Conservation (phyloP, 106 monocot genomes). For the Dactylorhiza incarnata region DNA sequence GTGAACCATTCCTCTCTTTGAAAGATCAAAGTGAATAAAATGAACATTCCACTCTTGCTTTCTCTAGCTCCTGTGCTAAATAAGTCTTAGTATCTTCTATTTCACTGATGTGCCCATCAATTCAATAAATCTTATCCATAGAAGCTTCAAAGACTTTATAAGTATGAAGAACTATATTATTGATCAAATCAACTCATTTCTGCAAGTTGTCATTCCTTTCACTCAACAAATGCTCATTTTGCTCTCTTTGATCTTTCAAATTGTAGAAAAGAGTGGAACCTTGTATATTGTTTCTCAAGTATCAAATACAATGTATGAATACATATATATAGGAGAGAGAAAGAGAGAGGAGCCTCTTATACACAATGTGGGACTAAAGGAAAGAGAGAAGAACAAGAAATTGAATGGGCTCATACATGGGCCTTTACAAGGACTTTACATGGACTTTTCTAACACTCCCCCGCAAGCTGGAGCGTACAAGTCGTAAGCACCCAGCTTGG, state of each 20-base stretch:
- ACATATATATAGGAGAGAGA: no score
- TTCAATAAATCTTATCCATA: slow-evolving; percentile 46
- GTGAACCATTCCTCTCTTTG: slow-evolving; percentile 46
- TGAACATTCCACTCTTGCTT: slow-evolving; percentile 47
- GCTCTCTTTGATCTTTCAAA: slow-evolving; percentile 41
- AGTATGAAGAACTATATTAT: slow-evolving; percentile 34
- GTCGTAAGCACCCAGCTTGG: no score
- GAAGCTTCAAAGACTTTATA: slow-evolving; percentile 38
- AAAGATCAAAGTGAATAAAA: slow-evolving; percentile 15
- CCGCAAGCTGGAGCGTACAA: no score
- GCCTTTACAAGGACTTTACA: no score
- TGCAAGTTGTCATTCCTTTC: slow-evolving; percentile 39
- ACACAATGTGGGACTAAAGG: no score
- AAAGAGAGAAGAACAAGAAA: no score
- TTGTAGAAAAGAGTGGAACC: no score
- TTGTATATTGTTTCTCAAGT: no score
- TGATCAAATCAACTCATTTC: slow-evolving; percentile 36
- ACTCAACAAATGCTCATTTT: slow-evolving; percentile 32
- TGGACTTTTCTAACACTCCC: no score
- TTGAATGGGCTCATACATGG: no score
- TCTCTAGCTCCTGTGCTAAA: slow-evolving; percentile 41
- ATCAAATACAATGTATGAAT: no score
- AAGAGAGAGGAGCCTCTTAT: no score
- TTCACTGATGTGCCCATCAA: slow-evolving; percentile 41
- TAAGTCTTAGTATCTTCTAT: slow-evolving; percentile 24